Evolutionary conservation across 148 eudicot species (phyloP), one percentile per base, ranked within the genome.

Genomic region (Camellia sinensis): DNA sequence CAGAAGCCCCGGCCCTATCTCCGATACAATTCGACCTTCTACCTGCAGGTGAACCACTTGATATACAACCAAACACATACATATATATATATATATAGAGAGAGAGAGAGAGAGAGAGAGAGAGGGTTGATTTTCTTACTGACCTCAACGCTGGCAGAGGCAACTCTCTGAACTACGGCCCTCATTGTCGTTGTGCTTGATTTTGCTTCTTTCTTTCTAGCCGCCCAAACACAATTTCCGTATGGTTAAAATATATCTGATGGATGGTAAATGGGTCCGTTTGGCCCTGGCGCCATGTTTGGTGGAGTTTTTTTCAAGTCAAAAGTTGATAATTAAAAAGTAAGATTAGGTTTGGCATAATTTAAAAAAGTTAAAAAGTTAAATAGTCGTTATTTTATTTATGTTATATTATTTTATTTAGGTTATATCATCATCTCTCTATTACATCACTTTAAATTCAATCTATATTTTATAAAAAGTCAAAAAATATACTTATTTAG

Each of bases 141-240:
- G 56, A 92, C 98, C 96, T 91, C 97, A 29, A 95, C 97, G 68
- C 90, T 91, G 56, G 98, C 98, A 22, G 98, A 90, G 73, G 90
- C 81, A 11, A 95, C 98, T 44, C 97, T 90, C 84, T 95, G 98
- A 65, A 95, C 91, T 37, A 95, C 90, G 74, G 97, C 94, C 81
- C 89, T 95, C 98, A 95, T 95, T 54, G 88, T 80, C 37, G 85
- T 62, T 81, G 44, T n/a, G 67, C 17, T 14, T 29, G 63, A 64
- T 11, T 60, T 59, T 43, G 53, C 45, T 60, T 45, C 60, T 64
- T 45, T 17, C 77, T 71, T 29, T 57, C 52, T 29, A 44, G 40
- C 19, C 41, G 70, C 79, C 59, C 45, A 75, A 53, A 48, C 8
- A 18, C 18, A 67, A 4, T 1, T 57, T 10, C 11, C 61, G 22